phyloP scores from a whole-genome alignment of 2,329 filamentous ascomycete genomes.

The Sarocladiaceae sp. region DNA sequence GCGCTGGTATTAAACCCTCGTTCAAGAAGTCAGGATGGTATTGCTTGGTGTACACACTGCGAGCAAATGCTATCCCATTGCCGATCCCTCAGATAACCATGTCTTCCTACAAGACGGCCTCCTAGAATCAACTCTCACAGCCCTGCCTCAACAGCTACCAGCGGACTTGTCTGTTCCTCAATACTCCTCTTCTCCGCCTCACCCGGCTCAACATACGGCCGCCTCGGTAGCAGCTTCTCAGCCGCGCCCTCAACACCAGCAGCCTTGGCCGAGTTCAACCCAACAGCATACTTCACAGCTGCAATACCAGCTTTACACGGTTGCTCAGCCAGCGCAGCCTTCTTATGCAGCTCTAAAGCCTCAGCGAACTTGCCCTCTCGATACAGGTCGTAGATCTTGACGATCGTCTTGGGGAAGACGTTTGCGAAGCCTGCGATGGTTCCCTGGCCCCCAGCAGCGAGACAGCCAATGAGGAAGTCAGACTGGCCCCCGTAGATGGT shows the following conservation, averaged over 20 bases:
- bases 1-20: too few species aligned
- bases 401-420: conserved; percentile 51
- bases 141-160: conserved; percentile 36
- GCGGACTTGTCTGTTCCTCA: conserved; percentile 31
- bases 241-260: conserved; percentile 56
- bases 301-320: conserved; percentile 62
- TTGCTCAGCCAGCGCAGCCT: conserved; percentile 59
- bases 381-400: conserved; percentile 56
- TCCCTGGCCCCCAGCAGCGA: conserved; percentile 52
- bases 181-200: conserved; percentile 38
- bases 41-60: too few species aligned
- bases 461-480: conserved; percentile 60
- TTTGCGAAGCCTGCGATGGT: conserved; percentile 59
- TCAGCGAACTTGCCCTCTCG: conserved; percentile 49
- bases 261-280: conserved; percentile 48
- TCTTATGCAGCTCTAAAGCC: conserved; percentile 53
- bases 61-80: too few species aligned
- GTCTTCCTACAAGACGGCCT: too few species aligned
- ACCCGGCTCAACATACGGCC: conserved; percentile 50
- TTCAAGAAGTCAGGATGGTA: too few species aligned
- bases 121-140: too few species aligned
- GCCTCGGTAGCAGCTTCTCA: conserved; percentile 50
- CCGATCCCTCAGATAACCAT: too few species aligned
- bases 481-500: conserved; percentile 65
- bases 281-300: conserved; percentile 61